Base-by-base conservation (phyloP, 371 early-diverging fungal genomes). In the Racocetra persica region DNA sequence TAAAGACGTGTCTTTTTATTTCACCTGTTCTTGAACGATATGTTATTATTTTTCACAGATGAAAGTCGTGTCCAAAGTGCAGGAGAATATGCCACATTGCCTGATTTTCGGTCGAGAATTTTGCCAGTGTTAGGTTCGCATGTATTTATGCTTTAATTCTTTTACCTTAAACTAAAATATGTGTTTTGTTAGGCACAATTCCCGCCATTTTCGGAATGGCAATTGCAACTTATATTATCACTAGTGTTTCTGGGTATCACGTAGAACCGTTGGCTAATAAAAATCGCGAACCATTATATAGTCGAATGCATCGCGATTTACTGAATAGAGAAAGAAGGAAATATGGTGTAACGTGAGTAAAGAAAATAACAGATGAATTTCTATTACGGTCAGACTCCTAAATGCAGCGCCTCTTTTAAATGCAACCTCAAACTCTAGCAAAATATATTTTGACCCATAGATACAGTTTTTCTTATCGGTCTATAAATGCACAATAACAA, bases 191-290 rank as follows among this genome's bases (percentile, higher is more conserved):
- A 38, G 93, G 95, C 36, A 95, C 98, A 0, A 85, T 98, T 51
- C 97, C 98, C 0, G 96, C 97, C 20, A 92, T 98, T 85, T 98
- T 97, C 87, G 98, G 98, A 22, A 94, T 93, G 88, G 88, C 95
- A 14, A 93, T 98, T 87, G 97, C 96, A 4, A 93, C 95, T 1
- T 92, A 93, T 81, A 93, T 96, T 16, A 87, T 95, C 38, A 91
- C 94, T 24, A 89, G 90, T 75, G 84, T 98, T n/a, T 93, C 95
- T 4, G 89, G 90, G 2, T 94, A 91, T 84, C 89, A 90, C 20
- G 90, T 91, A 11, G 93, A 95, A 49, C 97, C 97, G 2, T 84
- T 98, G 54, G 88, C 94, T 1, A 89, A 95, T 84, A 97, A 97
- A 79, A 86, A 89, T 52, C 92, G 97, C 57, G 90, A 93, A 13